Conservation (phyloP, 805 yeast species). For the Barnettozyma populi region DNA sequence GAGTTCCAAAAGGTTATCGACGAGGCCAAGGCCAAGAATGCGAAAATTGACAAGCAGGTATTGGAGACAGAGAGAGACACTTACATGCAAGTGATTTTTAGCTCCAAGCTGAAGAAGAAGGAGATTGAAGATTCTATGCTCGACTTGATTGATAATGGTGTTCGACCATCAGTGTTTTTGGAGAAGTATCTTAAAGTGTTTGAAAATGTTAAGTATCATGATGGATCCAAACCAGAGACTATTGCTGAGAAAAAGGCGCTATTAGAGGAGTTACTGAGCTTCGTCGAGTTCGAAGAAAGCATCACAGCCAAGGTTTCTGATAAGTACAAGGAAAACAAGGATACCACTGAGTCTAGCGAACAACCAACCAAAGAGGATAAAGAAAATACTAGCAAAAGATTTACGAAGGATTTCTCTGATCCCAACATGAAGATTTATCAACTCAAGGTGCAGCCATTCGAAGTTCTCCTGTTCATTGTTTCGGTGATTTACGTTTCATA, state of each 20-base stretch:
- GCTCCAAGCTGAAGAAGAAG: slow-evolving; percentile 7
- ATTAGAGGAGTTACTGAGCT: slow-evolving; percentile 12
- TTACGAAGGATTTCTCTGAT: slow-evolving; percentile 23
- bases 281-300: slow-evolving; percentile 9
- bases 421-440: slow-evolving; percentile 29
- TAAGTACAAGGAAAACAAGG: slow-evolving; percentile 11
- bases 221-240: neutral
- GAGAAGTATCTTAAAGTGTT: slow-evolving; percentile 11
- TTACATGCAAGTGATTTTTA: slow-evolving; percentile 15
- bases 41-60: slow-evolving; percentile 4
- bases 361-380: slow-evolving; percentile 12
- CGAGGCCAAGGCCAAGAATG: slow-evolving; percentile 10
- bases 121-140: slow-evolving; percentile 10
- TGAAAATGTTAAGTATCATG: slow-evolving; percentile 4
- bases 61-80: slow-evolving; percentile 9
- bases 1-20: slow-evolving; percentile 15
- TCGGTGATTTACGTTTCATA: slow-evolving; percentile 29
- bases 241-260: slow-evolving; percentile 8
- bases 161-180: slow-evolving; percentile 16
- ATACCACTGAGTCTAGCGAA: slow-evolving; percentile 10
- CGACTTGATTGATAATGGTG: slow-evolving; percentile 13
- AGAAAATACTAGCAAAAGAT: slow-evolving; percentile 15
- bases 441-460: slow-evolving; percentile 30
- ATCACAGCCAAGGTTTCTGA: slow-evolving; percentile 7
- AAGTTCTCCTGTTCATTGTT: slow-evolving; percentile 29